A percentile compares a stretch with the other conserved stretches of the same genome.
Conservation (phyloP, 1,284 basidiomycete species). For the Puccinia novopanici region DNA sequence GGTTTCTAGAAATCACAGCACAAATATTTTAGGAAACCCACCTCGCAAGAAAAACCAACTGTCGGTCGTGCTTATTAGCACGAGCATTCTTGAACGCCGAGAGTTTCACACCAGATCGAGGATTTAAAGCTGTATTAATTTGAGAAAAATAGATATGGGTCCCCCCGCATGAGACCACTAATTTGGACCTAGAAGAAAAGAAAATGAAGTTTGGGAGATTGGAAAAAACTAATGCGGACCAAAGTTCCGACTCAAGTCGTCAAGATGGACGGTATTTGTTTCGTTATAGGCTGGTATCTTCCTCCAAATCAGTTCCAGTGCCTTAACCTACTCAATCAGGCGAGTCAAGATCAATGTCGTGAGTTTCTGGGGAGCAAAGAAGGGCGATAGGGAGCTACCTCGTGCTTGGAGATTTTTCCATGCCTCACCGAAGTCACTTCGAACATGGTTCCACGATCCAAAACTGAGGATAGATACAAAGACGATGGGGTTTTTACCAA, state of each 20-base stretch:
- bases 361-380: slow-evolving; percentile 52
- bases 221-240: slow-evolving; percentile 29
- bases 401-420: slow-evolving; percentile 75
- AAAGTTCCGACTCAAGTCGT: slow-evolving; percentile 67
- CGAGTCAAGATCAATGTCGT: background rate
- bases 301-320: slow-evolving; percentile 83
- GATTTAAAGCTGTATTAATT: slow-evolving; percentile 85
- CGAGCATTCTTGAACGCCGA: slow-evolving; percentile 73
- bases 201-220: no score
- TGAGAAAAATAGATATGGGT: slow-evolving; percentile 58
- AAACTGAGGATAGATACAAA: slow-evolving; percentile 55
- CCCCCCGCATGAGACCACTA: background rate
- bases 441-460: slow-evolving; percentile 87
- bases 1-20: no score
- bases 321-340: slow-evolving; percentile 65
- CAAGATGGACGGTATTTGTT: slow-evolving; percentile 80
- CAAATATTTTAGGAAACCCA: no score
- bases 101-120: slow-evolving; percentile 78
- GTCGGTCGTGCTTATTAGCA: slow-evolving; percentile 49
- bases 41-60: slow-evolving; percentile 45
- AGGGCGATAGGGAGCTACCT: slow-evolving; percentile 55
- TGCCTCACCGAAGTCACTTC: slow-evolving; percentile 75
- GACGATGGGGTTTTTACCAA: slow-evolving; percentile 1
- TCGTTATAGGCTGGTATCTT: slow-evolving; percentile 77
- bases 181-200: no score